phyloP scores from a whole-genome alignment of 2,329 filamentous ascomycete genomes.

The Diaporthe nobilis region DNA sequence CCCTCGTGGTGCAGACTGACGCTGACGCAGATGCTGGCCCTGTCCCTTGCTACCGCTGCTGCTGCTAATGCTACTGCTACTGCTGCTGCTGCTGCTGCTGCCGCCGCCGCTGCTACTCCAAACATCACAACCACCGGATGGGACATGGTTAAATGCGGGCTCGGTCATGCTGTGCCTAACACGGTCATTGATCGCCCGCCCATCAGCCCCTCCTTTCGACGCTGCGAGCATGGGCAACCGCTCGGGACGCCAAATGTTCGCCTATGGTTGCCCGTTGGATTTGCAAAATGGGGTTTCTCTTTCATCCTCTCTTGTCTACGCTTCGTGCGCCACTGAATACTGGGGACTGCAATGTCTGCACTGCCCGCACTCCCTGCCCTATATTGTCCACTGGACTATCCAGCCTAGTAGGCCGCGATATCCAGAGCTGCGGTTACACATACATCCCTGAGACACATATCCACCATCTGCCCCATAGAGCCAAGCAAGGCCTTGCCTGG shows the following conservation, averaged over 20 bases:
- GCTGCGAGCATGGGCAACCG: not conserved
- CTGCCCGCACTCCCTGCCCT: not conserved
- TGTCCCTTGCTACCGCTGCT: too few relatives aligned
- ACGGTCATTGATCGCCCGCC: constrained; percentile 25
- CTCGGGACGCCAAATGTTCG: not conserved
- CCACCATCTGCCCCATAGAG: constrained; percentile 19
- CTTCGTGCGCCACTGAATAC: not conserved
- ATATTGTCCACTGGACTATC: not conserved
- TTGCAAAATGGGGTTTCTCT: not conserved
- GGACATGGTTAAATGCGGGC: constrained; percentile 21
- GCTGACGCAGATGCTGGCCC: too few relatives aligned
- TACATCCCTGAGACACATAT: constrained; percentile 28
- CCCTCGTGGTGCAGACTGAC: not conserved
- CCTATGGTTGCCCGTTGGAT: not conserved
- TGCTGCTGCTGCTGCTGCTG: not conserved
- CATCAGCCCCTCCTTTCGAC: not conserved
- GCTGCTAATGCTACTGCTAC: not conserved
- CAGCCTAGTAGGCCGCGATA: not conserved
- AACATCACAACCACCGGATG: constrained; percentile 12
- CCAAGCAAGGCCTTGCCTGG: constrained; percentile 16
- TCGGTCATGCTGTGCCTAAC: constrained; percentile 24
- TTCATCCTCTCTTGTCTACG: not conserved
- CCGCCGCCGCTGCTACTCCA: constrained; percentile 1
- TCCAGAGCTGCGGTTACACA: constrained; percentile 24
- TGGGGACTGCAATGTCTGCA: not conserved